Evolutionary conservation across 148 eudicot genomes (phyloP), one percentile per base, ranked within the genome.

Genomic region (Cornus suecica): DNA sequence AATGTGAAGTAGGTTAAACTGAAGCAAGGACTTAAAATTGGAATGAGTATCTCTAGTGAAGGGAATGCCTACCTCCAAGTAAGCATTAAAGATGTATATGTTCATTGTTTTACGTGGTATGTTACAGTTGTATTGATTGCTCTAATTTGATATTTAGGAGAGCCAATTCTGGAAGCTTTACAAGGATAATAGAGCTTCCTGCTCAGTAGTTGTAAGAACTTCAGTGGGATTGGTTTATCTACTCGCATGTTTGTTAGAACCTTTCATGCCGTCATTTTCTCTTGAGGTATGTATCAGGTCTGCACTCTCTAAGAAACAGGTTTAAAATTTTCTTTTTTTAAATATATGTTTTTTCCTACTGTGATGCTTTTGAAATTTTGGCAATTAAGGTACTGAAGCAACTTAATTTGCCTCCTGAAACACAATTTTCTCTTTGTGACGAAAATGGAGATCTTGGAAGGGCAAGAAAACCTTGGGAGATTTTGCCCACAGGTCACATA

Each of bases 31-130:
- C 79, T 93, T 76, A 89, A 85, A 74, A 70, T 77, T 64, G 97
- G 93, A 45, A 90, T 93, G 97, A 70, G 70, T 68, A 83, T 93
- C 75, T 93, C 97, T 37, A 76, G 92, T 64, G 95, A 90, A 76
- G 97, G 97, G 76, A 93, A 93, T 72, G 83, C 87, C 41, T 93
- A 91, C 82, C 81, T 93, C 78, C 95, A 93, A 85, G 97, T 90
- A 79, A 76, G 76, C 31, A 62, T 24, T 75, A 60, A 66, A 52
- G 18, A 15, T 78, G 54, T 48, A 48, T 11, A 48, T 48, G 54
- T 13, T 48, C 54, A 0, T 48, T 14, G 3, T 48, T 48, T 48
- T 18, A 48, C 54, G 15, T 48, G 54, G 0, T 48, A 48, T 48
- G 42, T 37, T 37, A 37, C 42, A 37, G 9, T 37, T 37, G 9